These are phyloP conservation scores for Thecaphora thlaspeos DNA, from an alignment of 1,284 basidiomycete species.

Conservation along the genomic window DNA sequence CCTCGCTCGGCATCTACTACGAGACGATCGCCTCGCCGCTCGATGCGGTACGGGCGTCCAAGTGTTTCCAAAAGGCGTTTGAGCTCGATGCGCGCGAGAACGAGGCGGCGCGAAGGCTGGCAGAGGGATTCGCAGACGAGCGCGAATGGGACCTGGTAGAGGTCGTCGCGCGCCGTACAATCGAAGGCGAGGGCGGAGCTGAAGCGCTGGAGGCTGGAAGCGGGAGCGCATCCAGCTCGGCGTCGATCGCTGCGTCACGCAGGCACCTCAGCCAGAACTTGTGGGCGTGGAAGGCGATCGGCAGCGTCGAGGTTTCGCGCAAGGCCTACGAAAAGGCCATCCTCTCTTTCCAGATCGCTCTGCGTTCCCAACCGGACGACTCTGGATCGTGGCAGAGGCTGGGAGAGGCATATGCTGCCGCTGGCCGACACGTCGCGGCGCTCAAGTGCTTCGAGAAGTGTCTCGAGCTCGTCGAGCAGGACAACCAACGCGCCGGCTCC, in stretches of 20 bases:
- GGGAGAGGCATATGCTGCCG: slow-evolving; percentile 85
- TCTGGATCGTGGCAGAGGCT: slow-evolving; percentile 80
- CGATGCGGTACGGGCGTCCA: slow-evolving; percentile 80
- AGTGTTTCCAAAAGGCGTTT: slow-evolving; percentile 98
- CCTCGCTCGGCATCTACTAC: slow-evolving; percentile 90
- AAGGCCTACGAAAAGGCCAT: slow-evolving; percentile 76
- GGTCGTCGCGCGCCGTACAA: slow-evolving; percentile 82
- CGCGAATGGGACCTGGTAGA: slow-evolving; percentile 95
- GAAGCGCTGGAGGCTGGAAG: slow-evolving; percentile 21
- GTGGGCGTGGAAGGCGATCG: slow-evolving; percentile 99
- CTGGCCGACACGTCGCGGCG: slow-evolving; percentile 83
- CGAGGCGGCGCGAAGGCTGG: slow-evolving; percentile 78
- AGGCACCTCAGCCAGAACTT: slow-evolving; percentile 67
- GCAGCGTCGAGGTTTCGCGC: slow-evolving; percentile 79
- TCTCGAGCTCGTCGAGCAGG: slow-evolving; percentile 58
- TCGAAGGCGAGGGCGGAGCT: slow-evolving; percentile 67
- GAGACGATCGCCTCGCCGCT: slow-evolving; percentile 69
- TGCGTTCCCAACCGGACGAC: slow-evolving; percentile 78
- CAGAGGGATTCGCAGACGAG: slow-evolving; percentile 86
- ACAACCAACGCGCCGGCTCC: slow-evolving; percentile 1
- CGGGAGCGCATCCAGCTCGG: slow-evolving; percentile 2
- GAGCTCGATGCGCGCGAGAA: slow-evolving; percentile 88
- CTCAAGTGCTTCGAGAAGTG: slow-evolving; percentile 81
- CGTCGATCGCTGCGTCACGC: slow-evolving; percentile 18
- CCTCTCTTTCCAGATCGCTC: slow-evolving; percentile 80